Percentiles rank a stretch among this genome's conserved stretches.
phyloP scores from a whole-genome alignment of 2,329 filamentous ascomycete genomes.

The Aureobasidium sp. region DNA sequence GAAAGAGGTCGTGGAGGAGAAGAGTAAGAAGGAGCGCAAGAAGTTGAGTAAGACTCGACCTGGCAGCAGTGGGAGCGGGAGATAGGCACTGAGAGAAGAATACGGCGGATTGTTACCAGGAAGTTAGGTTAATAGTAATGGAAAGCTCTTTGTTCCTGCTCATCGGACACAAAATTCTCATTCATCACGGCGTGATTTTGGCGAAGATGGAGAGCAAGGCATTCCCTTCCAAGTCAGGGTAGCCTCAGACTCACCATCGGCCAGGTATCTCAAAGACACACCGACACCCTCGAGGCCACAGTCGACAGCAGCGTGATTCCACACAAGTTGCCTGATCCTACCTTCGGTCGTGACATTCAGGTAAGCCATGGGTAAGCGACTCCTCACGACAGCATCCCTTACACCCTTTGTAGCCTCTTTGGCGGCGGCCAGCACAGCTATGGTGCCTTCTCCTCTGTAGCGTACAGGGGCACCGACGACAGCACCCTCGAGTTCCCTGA shows the following conservation, averaged over 20 bases:
- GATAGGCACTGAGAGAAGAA: not conserved
- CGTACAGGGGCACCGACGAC: conserved; percentile 64
- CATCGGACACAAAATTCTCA: not conserved
- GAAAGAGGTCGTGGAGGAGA: not conserved
- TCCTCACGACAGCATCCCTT: conserved; percentile 59
- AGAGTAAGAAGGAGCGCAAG: conserved; percentile 4
- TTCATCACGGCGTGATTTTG: not conserved
- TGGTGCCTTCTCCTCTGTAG: conserved; percentile 57
- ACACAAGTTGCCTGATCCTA: conserved; percentile 57
- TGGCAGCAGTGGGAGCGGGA: conserved; percentile 6
- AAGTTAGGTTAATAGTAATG: conserved; percentile 5
- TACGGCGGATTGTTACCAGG: not conserved
- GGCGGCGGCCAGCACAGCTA: conserved; percentile 65
- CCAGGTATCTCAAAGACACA: conserved; percentile 15
- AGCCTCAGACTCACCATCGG: conserved; percentile 17
- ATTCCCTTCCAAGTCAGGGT: conserved; percentile 24
- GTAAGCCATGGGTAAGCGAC: conserved; percentile 64
- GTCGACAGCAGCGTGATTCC: conserved; percentile 59
- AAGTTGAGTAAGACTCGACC: conserved; percentile 13
- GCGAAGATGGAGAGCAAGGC: conserved; percentile 16
- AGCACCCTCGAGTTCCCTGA: conserved; percentile 74
- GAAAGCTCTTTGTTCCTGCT: not conserved
- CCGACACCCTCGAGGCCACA: conserved; percentile 51
- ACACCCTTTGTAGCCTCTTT: conserved; percentile 70
- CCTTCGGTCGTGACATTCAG: conserved; percentile 54